phyloP scores from a whole-genome alignment of 2,329 filamentous ascomycete genomes.

The Apiospora hydei region DNA sequence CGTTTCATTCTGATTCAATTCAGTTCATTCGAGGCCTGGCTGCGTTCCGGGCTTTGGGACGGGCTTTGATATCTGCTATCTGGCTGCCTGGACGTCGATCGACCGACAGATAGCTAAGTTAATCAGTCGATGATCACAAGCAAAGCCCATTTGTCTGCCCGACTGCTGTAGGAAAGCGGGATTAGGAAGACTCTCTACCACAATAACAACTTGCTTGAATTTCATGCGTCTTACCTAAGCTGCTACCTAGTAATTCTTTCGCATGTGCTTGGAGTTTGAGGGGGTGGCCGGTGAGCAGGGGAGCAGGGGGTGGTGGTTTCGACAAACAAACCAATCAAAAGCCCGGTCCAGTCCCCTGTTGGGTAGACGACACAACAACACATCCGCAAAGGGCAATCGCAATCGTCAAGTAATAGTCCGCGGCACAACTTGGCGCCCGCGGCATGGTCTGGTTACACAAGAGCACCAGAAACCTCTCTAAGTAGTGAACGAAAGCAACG shows the following conservation, averaged over 20 bases:
- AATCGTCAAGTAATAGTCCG: neutral
- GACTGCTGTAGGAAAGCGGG: too few relatives aligned
- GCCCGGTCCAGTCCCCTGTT: neutral
- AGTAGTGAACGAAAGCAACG: neutral
- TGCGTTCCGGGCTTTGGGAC: neutral
- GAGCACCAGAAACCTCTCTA: neutral
- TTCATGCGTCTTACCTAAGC: neutral
- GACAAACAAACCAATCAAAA: neutral
- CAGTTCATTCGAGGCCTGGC: neutral
- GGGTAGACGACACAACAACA: neutral
- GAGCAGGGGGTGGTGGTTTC: neutral
- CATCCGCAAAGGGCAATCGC: neutral
- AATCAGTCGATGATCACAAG: neutral
- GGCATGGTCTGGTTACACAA: neutral
- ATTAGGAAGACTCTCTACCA: too few relatives aligned
- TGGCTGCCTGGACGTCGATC: neutral
- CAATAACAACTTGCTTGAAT: neutral
- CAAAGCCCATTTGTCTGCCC: too few relatives aligned
- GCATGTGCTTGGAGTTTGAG: neutral
- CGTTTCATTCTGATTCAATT: neutral
- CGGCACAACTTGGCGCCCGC: neutral
- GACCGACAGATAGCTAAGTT: neutral
- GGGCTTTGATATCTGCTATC: neutral
- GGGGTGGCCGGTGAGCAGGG: slow-evolving; percentile 7
- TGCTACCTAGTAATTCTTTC: neutral